These are phyloP conservation scores for Ganoderma sp. DNA, from an alignment of 1,284 basidiomycete genomes.

Conservation along the genomic window DNA sequence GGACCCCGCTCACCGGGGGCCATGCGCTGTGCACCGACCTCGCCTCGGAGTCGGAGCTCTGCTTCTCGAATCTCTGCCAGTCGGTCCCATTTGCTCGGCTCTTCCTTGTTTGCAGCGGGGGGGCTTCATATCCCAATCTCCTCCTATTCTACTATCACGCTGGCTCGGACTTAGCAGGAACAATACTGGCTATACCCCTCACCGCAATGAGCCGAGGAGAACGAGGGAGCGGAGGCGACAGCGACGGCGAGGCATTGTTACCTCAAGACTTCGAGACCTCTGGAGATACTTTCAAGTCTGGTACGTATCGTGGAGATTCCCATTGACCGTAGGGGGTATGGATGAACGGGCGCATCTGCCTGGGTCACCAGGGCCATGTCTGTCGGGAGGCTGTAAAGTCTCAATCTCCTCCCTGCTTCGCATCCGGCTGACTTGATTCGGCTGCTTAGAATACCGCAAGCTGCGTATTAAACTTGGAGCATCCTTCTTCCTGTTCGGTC, in stretches of 20 bases:
- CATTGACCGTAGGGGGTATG: not conserved
- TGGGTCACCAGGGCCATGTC: not conserved
- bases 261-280: not conserved
- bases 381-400: slow-evolving; percentile 12
- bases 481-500: slow-evolving; percentile 64
- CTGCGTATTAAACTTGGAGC: slow-evolving; percentile 45
- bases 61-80: not conserved
- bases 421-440: not conserved
- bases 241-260: slow-evolving; percentile 4
- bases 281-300: slow-evolving; percentile 14
- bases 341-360: not conserved
- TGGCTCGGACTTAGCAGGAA: no score
- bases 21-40: no score
- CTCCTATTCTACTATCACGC: not conserved
- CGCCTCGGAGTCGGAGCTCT: not conserved
- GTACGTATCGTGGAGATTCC: slow-evolving; percentile 7
- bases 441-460: slow-evolving; percentile 24
- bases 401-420: not conserved
- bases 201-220: slow-evolving; percentile 7
- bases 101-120: not conserved
- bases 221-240: not conserved
- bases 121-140: not conserved
- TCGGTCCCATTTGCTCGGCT: not conserved
- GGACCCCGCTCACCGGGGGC: not conserved
- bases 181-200: not conserved